Base-by-base conservation (phyloP, 164 flowering plant genomes). In the Buxus sempervirens region DNA sequence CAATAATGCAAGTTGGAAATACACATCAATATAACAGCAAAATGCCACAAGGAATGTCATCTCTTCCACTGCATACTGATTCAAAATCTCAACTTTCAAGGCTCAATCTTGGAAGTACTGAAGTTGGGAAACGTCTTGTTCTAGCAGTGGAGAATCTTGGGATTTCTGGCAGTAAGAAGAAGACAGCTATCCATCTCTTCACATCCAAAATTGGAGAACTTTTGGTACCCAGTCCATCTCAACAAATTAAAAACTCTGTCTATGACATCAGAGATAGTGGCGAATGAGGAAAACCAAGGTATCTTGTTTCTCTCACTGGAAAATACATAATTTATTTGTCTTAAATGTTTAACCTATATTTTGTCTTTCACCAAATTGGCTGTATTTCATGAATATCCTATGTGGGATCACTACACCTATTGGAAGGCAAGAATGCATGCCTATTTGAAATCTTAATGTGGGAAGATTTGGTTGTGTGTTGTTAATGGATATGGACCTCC, bases 91-190 rank as follows among this genome's bases (percentile, higher is more conserved):
- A 21, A 69, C 48, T 58, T 20, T 68, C 71, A 54, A 69, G 67
- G 49, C 49, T 38, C 13, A 73, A 73, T 55, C 25, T n/a, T 41
- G 61, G 55, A 64, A 74, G 70, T 72, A 36, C 76, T 20, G 72
- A 75, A 25, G 82, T 85, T 67, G 88, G 91, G 62, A 77, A 77
- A 60, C 82, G 85, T 6, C 54, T 86, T 20, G 20, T 86, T 21
- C 28, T 42, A 36, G 89, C 89, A 9, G 76, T 86, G 54, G 68
- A 69, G 63, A 79, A 65, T 62, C 76, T 86, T 54, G 76, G 81
- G 26, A 54, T 68, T 56, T 71, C 80, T 64, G 28, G 62, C 0
- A 69, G 73, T 55, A 82, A 73, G 60, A 72, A 72, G 54, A 63
- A 58, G 4, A 48, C 83, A 7, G 20, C 58, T 12, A 28, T 64